Evolutionary conservation across 345 rosid species (phyloP).

Genomic region (Syzygium grande): DNA sequence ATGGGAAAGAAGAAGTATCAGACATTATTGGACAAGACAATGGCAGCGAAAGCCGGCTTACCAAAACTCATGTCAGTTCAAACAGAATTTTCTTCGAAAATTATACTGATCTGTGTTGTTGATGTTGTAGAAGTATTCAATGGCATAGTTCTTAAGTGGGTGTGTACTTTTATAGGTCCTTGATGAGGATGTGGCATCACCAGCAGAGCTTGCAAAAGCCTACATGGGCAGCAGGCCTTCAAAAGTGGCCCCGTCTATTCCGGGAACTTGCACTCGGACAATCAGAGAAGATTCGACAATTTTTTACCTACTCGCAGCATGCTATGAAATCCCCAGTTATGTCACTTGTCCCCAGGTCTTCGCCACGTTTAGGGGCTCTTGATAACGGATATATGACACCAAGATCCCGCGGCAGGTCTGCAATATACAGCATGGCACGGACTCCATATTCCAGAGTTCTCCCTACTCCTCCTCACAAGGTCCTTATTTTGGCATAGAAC

Average conservation of each 20-base stretch:
- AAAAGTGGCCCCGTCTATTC: conserved; percentile 51
- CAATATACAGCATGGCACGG: conserved; percentile 85
- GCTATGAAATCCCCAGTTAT: conserved; percentile 35
- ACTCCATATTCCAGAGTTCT: conserved; percentile 76
- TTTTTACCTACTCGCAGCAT: conserved; percentile 17
- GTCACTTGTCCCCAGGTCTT: conserved; percentile 44
- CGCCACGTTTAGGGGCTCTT: conserved; percentile 31
- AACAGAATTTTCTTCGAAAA: neutral
- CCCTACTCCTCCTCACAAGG: conserved; percentile 42
- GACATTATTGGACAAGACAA: conserved; percentile 24
- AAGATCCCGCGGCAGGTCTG: conserved; percentile 79
- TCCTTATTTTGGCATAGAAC: conserved; percentile 5
- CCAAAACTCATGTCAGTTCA: conserved; percentile 11
- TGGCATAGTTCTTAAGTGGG: neutral
- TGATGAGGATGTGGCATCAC: conserved; percentile 66
- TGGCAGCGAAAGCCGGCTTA: conserved; percentile 21
- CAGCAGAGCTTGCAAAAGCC: conserved; percentile 94
- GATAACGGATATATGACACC: conserved; percentile 74
- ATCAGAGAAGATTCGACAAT: conserved; percentile 36
- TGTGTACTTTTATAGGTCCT: conserved; percentile 34
- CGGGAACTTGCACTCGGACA: conserved; percentile 32
- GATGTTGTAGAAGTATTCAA: neutral
- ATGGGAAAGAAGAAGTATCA: conserved; percentile 20
- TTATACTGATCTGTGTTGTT: neutral
- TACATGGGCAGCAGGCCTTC: conserved; percentile 89